phyloP scores from a whole-genome alignment of 805 yeast genomes.

The Tetrapisispora fleetii region DNA sequence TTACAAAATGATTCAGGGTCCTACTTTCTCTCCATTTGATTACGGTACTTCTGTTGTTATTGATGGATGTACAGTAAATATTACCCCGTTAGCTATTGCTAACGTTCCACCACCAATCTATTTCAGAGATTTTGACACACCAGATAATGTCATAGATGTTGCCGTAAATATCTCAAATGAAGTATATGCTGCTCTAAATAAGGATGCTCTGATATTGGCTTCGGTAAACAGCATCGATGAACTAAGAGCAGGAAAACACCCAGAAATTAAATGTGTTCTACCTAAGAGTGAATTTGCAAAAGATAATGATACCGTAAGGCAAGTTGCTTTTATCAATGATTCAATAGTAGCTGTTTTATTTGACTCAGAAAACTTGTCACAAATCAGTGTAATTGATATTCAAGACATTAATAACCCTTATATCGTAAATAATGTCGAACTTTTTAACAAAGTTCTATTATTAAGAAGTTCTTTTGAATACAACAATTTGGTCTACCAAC shows the following conservation, averaged over 20 bases:
- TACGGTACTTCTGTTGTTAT: conserved; percentile 70
- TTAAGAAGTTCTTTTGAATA: conserved; percentile 48
- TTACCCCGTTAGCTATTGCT: conserved; percentile 78
- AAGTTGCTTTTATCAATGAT: conserved; percentile 48
- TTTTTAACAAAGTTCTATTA: conserved; percentile 43
- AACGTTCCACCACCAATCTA: conserved; percentile 94
- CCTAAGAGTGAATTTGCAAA: conserved; percentile 30
- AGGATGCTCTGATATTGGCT: conserved; percentile 38
- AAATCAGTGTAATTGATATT: conserved; percentile 42
- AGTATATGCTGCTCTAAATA: conserved; percentile 46
- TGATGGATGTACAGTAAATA: conserved; percentile 60
- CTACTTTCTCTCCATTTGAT: conserved; percentile 58
- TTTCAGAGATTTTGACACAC: conserved; percentile 52
- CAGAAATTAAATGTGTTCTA: conserved; percentile 31
- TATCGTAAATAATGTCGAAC: conserved; percentile 34
- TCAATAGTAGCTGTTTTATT: conserved; percentile 45
- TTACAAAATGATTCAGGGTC: conserved; percentile 54
- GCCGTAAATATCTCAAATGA: conserved; percentile 56
- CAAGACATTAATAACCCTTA: conserved; percentile 34
- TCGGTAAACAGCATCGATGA: conserved; percentile 33
- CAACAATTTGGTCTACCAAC: conserved; percentile 43
- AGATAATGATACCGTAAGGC: conserved; percentile 45
- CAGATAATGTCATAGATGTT: conserved; percentile 48
- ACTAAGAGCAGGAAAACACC: conserved; percentile 41
- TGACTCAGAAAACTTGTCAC: conserved; percentile 44